A percentile compares a stretch with the other conserved stretches of the same genome.
Conservation (phyloP, 2,329 filamentous ascomycete genomes). For the Gremmenia infestans region DNA sequence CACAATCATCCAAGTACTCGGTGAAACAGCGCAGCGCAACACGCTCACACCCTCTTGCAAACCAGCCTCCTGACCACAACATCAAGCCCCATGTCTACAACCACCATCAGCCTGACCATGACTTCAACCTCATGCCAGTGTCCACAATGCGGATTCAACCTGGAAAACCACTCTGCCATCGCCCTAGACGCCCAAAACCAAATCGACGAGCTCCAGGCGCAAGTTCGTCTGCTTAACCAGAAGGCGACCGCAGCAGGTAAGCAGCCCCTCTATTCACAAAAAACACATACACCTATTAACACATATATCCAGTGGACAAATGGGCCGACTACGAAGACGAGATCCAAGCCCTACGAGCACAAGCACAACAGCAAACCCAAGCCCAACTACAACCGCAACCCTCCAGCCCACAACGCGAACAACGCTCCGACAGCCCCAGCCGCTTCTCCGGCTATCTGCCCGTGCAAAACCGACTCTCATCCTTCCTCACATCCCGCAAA, state of each 20-base stretch:
- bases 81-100: not conserved
- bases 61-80: not conserved
- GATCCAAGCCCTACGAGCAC: slow-evolving; percentile 53
- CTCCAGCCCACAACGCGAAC: slow-evolving; percentile 4
- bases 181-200: slow-evolving; percentile 45
- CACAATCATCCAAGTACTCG: not conserved
- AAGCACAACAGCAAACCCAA: slow-evolving; percentile 16
- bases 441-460: slow-evolving; percentile 25
- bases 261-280: slow-evolving; percentile 20
- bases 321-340: slow-evolving; percentile 81
- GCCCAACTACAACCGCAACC: slow-evolving; percentile 8
- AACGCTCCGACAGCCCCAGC: slow-evolving; percentile 7
- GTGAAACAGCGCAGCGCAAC: not conserved
- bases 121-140: not conserved
- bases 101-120: not conserved
- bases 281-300: not conserved
- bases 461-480: slow-evolving; percentile 33
- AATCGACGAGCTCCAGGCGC: slow-evolving; percentile 65
- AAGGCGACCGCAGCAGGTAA: slow-evolving; percentile 61
- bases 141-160: not conserved
- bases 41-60: not conserved
- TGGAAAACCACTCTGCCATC: not conserved
- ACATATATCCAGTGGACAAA: slow-evolving; percentile 45
- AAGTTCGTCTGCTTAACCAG: slow-evolving; percentile 64
- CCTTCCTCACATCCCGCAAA: slow-evolving; percentile 47